Percentiles rank a stretch among this genome's conserved stretches.
These are phyloP conservation scores for Mercurialis annua DNA, from an alignment of 345 rosid species.

Conservation along the genomic window DNA sequence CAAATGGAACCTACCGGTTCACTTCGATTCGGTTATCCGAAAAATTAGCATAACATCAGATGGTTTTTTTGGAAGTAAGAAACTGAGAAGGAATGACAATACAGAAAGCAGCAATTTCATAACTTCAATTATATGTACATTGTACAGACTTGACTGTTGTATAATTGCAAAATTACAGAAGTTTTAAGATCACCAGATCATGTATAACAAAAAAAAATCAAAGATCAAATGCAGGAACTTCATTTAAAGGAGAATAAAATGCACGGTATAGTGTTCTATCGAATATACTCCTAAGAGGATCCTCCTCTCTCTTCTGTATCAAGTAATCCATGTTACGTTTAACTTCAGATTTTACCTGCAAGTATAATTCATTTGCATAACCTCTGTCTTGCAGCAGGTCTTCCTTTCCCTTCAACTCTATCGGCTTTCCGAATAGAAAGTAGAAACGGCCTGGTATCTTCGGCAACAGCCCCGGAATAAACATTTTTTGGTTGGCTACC, in stretches of 20 bases:
- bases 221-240: conserved; percentile 57
- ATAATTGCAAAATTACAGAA: no score
- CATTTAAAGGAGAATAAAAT: conserved; percentile 31
- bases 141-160: background rate
- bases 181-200: background rate
- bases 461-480: conserved; percentile 52
- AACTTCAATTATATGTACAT: background rate
- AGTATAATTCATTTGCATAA: conserved; percentile 47
- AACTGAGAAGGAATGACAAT: no score
- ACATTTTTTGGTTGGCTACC: conserved; percentile 49
- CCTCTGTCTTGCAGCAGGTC: conserved; percentile 48
- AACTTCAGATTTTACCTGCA: conserved; percentile 61
- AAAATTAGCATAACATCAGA: no score
- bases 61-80: no score
- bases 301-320: conserved; percentile 68
- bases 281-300: conserved; percentile 58
- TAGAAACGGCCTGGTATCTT: conserved; percentile 66
- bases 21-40: no score
- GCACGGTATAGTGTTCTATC: conserved; percentile 46
- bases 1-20: no score
- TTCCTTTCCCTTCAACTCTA: conserved; percentile 51
- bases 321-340: conserved; percentile 52
- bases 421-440: conserved; percentile 70
- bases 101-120: no score
- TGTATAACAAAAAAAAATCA: background rate